Conservation (phyloP, 352 stramenopile genomes). For the Aphanomyces euteiches region DNA sequence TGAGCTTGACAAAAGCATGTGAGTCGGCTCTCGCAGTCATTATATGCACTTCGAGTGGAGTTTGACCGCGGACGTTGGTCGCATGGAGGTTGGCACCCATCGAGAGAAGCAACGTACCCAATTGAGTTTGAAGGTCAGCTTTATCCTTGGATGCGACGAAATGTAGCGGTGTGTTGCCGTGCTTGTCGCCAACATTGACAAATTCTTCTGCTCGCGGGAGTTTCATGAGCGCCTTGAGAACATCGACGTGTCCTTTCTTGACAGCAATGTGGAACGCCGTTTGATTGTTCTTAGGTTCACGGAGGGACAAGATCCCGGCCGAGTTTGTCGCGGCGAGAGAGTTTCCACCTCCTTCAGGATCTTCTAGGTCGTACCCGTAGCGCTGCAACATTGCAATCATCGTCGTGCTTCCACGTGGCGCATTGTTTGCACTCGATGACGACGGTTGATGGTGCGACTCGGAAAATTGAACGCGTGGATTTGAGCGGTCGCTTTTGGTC, state of each 20-base stretch:
- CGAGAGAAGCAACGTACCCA: slow-evolving; percentile 67
- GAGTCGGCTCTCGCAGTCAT: slow-evolving; percentile 65
- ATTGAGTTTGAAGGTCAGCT: slow-evolving; percentile 39
- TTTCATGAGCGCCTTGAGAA: slow-evolving; percentile 71
- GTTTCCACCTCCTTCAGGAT: slow-evolving; percentile 35
- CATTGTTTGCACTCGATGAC: slow-evolving; percentile 8
- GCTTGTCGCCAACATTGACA: slow-evolving; percentile 70
- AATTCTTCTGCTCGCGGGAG: slow-evolving; percentile 65
- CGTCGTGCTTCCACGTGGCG: not conserved
- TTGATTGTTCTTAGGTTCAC: slow-evolving; percentile 81
- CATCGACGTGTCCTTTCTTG: slow-evolving; percentile 79
- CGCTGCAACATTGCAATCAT: slow-evolving; percentile 80
- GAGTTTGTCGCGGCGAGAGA: slow-evolving; percentile 32
- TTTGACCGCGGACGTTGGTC: slow-evolving; percentile 78
- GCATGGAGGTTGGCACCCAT: slow-evolving; percentile 56
- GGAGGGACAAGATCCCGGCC: slow-evolving; percentile 64
- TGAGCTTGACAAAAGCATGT: slow-evolving; percentile 41
- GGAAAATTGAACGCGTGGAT: not conserved
- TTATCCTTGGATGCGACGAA: slow-evolving; percentile 60
- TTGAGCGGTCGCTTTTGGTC: not conserved
- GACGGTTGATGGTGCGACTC: not conserved
- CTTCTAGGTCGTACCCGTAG: slow-evolving; percentile 73
- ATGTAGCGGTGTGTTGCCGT: slow-evolving; percentile 78
- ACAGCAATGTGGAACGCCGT: slow-evolving; percentile 79
- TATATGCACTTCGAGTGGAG: slow-evolving; percentile 79